Evolutionary conservation across 2,329 filamentous ascomycete genomes (phyloP).

Genomic region (Sporothrix pallida): DNA sequence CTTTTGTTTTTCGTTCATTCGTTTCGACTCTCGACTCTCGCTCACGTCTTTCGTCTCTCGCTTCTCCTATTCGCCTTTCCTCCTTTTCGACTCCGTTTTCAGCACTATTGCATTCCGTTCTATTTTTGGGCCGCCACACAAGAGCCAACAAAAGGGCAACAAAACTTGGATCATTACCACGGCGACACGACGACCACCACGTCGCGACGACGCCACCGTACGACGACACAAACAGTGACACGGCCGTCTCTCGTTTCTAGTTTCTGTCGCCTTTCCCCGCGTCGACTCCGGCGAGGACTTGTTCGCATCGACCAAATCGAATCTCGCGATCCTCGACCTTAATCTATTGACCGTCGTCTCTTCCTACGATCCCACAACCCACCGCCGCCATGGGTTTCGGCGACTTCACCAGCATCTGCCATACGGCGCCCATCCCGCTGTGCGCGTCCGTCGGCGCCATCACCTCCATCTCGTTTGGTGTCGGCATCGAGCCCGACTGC

Average conservation of each 20-base stretch:
- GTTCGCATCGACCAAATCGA: background rate
- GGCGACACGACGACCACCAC: background rate
- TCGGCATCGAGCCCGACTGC: conserved; percentile 86
- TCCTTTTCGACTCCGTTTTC: background rate
- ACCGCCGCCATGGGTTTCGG: conserved; percentile 78
- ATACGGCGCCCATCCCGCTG: conserved; percentile 81
- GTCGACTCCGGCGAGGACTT: too few relatives aligned
- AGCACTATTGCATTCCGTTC: conserved; percentile 3
- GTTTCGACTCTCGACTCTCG: background rate
- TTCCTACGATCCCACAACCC: background rate
- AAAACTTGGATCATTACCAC: background rate
- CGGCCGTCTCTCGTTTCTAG: background rate
- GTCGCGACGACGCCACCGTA: conserved; percentile 3
- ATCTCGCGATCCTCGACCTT: background rate
- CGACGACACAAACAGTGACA: background rate
- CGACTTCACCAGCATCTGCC: conserved; percentile 86
- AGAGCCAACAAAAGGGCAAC: background rate
- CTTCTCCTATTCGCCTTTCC: background rate
- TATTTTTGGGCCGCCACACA: conserved; percentile 9
- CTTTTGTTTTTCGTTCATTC: conserved; percentile 7
- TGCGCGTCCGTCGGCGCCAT: conserved; percentile 84
- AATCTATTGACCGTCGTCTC: background rate
- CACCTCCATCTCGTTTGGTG: conserved; percentile 67
- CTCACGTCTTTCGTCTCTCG: background rate
- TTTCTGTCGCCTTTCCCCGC: background rate